Evolutionary conservation across 164 flowering plant genomes (phyloP).

Genomic region (Piper longum): DNA sequence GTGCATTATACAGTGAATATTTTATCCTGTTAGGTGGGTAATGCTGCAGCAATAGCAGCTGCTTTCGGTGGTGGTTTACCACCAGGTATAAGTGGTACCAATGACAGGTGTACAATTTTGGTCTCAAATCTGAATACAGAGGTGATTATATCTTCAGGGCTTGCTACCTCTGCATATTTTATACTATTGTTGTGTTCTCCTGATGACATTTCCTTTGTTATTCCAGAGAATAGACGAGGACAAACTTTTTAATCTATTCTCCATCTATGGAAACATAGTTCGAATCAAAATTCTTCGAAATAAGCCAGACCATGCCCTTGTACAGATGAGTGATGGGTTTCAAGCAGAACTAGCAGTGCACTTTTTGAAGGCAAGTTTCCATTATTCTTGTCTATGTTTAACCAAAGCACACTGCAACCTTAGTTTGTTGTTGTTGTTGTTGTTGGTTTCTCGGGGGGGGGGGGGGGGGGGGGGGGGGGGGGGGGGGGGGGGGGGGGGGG

Average conservation of each 20-base stretch:
- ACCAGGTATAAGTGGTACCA: slow-evolving; percentile 88
- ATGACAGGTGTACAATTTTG: slow-evolving; percentile 86
- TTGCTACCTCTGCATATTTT: not conserved
- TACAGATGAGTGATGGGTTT: slow-evolving; percentile 96
- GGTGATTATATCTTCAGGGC: slow-evolving; percentile 31
- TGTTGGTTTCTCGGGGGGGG: too few relatives aligned
- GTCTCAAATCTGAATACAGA: slow-evolving; percentile 81
- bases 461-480: too few relatives aligned
- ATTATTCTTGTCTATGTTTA: too few relatives aligned
- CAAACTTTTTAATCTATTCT: slow-evolving; percentile 90
- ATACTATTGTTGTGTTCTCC: not conserved
- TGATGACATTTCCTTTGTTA: not conserved
- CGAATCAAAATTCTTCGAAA: slow-evolving; percentile 85
- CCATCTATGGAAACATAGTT: slow-evolving; percentile 86
- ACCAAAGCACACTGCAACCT: too few relatives aligned
- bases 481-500: too few relatives aligned
- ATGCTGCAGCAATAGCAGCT: slow-evolving; percentile 80
- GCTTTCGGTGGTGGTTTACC: slow-evolving; percentile 95
- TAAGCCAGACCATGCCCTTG: slow-evolving; percentile 95
- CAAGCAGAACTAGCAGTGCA: slow-evolving; percentile 98
- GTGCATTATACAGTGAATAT: not conserved
- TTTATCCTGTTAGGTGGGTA: slow-evolving; percentile 45
- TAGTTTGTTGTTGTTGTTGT: too few relatives aligned
- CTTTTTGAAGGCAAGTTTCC: slow-evolving; percentile 57
- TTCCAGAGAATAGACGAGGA: slow-evolving; percentile 86